These are phyloP conservation scores for Ulvella scutata DNA, from an alignment of 139 green algal species.

Conservation along the genomic window DNA sequence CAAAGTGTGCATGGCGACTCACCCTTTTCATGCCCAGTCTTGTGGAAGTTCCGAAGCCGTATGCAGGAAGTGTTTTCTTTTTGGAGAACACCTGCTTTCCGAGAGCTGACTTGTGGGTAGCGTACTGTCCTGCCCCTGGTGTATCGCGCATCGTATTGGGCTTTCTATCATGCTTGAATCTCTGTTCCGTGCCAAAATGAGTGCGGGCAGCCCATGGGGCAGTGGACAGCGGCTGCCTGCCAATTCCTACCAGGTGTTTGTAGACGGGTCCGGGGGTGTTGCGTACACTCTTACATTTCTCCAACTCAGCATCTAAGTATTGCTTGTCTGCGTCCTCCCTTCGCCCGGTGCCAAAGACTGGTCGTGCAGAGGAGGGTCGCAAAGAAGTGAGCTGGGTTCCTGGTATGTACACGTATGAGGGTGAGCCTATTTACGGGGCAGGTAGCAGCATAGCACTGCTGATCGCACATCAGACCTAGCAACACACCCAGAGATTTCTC, in stretches of 20 bases:
- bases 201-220: not conserved
- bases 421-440: not conserved
- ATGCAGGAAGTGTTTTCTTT: not conserved
- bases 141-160: not conserved
- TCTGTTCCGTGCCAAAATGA: not conserved
- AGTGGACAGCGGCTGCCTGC: not conserved
- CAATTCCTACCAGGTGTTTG: not conserved
- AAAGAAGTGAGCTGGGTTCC: not conserved
- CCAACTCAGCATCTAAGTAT: too few species aligned
- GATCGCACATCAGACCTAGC: not conserved
- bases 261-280: not conserved
- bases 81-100: not conserved
- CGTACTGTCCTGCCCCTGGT: not conserved
- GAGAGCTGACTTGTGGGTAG: not conserved
- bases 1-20: too few species aligned
- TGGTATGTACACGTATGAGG: not conserved
- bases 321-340: not conserved
- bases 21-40: too few species aligned
- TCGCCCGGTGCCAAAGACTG: not conserved
- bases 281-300: too few species aligned
- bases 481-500: not conserved
- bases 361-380: not conserved
- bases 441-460: not conserved
- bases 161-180: too few species aligned
- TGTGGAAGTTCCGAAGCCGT: not conserved